These are phyloP conservation scores for Leptodontidium sp. DNA, from an alignment of 2,329 filamentous ascomycete genomes.

Conservation along the genomic window DNA sequence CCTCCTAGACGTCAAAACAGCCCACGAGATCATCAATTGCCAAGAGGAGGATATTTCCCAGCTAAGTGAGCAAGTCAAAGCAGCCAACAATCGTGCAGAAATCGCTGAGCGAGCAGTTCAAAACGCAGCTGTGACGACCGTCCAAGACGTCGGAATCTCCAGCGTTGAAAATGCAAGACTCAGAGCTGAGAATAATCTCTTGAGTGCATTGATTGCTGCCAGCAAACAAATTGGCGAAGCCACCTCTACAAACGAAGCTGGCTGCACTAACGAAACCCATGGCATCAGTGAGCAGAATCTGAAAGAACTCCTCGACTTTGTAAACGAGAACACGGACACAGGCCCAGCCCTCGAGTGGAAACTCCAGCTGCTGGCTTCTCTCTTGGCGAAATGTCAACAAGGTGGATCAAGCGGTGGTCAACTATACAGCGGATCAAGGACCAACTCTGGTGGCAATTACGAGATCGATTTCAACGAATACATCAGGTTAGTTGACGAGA, in stretches of 20 bases:
- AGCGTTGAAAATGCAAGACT: not conserved
- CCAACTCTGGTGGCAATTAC: not conserved
- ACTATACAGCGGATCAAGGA: not conserved
- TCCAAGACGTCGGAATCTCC: not conserved
- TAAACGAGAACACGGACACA: not conserved
- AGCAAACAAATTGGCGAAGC: not conserved
- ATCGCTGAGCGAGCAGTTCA: not conserved
- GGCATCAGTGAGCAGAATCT: not conserved
- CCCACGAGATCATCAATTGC: not conserved
- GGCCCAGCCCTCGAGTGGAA: not conserved
- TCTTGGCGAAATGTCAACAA: not conserved
- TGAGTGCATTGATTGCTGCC: not conserved
- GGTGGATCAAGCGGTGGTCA: not conserved
- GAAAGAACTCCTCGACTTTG: conserved; percentile 12
- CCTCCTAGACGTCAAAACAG: not conserved
- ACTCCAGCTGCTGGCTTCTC: not conserved
- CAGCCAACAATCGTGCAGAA: not conserved
- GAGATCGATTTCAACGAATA: conserved; percentile 11
- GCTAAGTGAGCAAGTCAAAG: not conserved
- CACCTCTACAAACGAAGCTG: not conserved
- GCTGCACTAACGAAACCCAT: not conserved
- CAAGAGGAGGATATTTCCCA: not conserved
- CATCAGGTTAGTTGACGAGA: conserved; percentile 10
- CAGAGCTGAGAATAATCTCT: not conserved
- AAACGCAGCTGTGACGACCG: not conserved